Base-by-base conservation (phyloP, 495 filamentous ascomycete species). In the Aspergillus baeticus region DNA sequence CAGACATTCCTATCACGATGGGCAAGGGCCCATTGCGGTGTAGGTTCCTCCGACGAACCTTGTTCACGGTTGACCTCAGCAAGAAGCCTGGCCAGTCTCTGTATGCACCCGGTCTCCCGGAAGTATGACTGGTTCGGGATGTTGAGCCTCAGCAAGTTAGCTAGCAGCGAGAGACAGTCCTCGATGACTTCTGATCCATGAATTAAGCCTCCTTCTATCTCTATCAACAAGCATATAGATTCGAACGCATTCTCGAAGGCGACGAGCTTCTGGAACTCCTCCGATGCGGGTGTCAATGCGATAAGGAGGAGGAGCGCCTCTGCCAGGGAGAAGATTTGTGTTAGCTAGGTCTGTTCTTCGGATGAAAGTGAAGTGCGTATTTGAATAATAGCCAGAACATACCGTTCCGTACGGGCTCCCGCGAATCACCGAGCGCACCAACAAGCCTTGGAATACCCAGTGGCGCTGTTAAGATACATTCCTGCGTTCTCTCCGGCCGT, bases 161-260 rank as follows among this genome's bases (percentile, higher is more conserved):
- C 91, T 15, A 98, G 80, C 48, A 98, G 77, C 35, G 93, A 90
- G n/a, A 98, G 78, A 61, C 94, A 96, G 70, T 98, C 92, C 69
- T 96, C 92, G 13, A 96, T 88, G 22, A 90, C 82, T 48, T 92
- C 89, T n/a, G 90, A 92, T 17, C 95, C 95, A 61, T 91, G 84
- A 6, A 81, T 85, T 51, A 98, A 72, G 10, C 85, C 86, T 1
- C 95, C 94, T 68, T 98, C 94, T 0, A 78, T 72, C 54, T 87
- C 80, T 39, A 98, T 90, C 31, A 98, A 84, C 15, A 73, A 77
- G 67, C 97, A 96, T 18, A 96, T 77, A 21, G 87, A 82, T 36
- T 93, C 91, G 61, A 98, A 98, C 0, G 91, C 88, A 75, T 92
- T 93, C 60, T 96, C 91, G 57, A 96, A 97, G 0, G 91, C 92